Conservation (phyloP, 108 stramenopile genomes). For the Cyclostephanos invisitatus region DNA sequence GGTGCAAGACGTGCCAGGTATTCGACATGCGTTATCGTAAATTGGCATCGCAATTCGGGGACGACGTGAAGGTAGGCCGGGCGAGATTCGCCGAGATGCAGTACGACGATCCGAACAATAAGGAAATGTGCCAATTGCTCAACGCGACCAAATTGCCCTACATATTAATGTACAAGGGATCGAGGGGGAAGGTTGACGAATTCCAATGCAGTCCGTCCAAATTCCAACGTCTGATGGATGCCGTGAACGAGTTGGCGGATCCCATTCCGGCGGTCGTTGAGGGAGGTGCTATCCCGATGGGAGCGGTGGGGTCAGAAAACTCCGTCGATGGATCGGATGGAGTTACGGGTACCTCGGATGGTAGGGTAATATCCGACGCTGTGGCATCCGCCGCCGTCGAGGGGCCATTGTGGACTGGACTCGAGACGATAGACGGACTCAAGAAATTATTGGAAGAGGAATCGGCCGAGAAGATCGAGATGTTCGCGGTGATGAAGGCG, state of each 20-base stretch:
- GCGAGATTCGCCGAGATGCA: slow-evolving; percentile 52
- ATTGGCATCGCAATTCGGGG: slow-evolving; percentile 34
- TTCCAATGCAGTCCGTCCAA: slow-evolving; percentile 40
- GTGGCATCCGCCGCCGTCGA: background rate
- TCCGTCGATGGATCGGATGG: no score
- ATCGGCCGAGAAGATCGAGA: slow-evolving; percentile 17
- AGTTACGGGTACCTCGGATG: background rate
- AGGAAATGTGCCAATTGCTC: slow-evolving; percentile 41
- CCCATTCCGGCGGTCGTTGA: background rate
- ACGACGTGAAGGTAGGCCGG: slow-evolving; percentile 1
- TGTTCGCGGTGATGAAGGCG: slow-evolving; percentile 24
- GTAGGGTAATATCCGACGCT: background rate
- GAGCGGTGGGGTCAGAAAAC: no score
- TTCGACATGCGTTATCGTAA: slow-evolving; percentile 43
- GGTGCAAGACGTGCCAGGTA: slow-evolving; percentile 50
- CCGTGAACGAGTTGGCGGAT: slow-evolving; percentile 37
- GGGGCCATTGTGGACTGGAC: background rate
- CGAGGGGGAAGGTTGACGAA: slow-evolving; percentile 36
- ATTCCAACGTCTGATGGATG: slow-evolving; percentile 40
- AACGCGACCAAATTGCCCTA: slow-evolving; percentile 47
- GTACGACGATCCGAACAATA: slow-evolving; percentile 43
- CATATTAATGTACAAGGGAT: slow-evolving; percentile 41
- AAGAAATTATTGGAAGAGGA: slow-evolving; percentile 7
- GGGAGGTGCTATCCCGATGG: background rate
- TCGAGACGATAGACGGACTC: slow-evolving; percentile 3